phyloP scores from a whole-genome alignment of 106 monocot genomes.

The Cymbidium sinense region DNA sequence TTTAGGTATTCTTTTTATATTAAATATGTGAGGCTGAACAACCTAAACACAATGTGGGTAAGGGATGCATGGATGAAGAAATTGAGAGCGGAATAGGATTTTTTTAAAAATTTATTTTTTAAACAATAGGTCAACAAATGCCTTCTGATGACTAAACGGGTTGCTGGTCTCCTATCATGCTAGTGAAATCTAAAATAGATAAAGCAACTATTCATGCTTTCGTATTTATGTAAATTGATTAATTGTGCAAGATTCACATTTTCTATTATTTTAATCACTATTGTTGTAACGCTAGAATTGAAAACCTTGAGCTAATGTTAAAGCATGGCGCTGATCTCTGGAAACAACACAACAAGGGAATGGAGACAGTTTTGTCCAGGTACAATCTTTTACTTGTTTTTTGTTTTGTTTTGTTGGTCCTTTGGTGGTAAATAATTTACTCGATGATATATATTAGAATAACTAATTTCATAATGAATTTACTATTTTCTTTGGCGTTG shows the following conservation, averaged over 20 bases:
- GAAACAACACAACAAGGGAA: conserved; percentile 67
- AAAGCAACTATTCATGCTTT: neutral
- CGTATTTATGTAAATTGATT: neutral
- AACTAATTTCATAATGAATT: too few relatives aligned
- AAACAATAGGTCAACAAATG: too few relatives aligned
- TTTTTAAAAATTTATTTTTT: too few relatives aligned
- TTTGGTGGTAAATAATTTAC: too few relatives aligned
- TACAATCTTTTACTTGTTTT: conserved; percentile 10
- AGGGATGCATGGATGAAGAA: too few relatives aligned
- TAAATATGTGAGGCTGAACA: too few relatives aligned
- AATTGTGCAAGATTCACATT: neutral
- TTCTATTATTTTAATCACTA: neutral
- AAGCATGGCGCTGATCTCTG: conserved; percentile 77
- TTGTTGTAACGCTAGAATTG: conserved; percentile 49
- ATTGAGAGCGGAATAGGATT: too few relatives aligned
- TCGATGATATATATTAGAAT: too few relatives aligned
- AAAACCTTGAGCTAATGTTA: conserved; percentile 85
- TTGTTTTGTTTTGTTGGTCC: too few relatives aligned
- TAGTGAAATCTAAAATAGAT: neutral
- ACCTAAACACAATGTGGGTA: too few relatives aligned
- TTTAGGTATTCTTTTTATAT: too few relatives aligned
- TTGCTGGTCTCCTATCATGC: neutral
- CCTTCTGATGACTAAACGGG: neutral
- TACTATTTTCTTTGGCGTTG: too few relatives aligned
- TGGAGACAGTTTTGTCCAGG: conserved; percentile 81